These are phyloP conservation scores for Stygiomarasmius scandens DNA, from an alignment of 1,284 basidiomycete species.

Conservation along the genomic window DNA sequence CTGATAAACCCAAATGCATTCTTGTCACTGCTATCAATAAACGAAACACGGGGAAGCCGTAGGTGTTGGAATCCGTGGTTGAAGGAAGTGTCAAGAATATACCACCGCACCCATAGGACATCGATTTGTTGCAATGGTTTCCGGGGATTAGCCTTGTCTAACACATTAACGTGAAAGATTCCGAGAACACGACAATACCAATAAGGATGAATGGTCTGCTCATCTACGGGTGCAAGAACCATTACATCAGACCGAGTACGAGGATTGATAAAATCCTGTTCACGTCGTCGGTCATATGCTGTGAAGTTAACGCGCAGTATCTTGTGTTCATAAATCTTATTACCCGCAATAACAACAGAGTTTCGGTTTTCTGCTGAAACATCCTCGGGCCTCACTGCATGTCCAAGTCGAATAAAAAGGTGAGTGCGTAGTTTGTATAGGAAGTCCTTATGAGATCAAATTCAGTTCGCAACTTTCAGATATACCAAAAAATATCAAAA, in stretches of 20 bases:
- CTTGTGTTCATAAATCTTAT: slow-evolving; percentile 22
- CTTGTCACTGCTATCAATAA: slow-evolving; percentile 17
- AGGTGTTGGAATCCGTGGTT: slow-evolving; percentile 18
- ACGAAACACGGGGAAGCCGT: slow-evolving; percentile 24
- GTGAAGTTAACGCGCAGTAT: slow-evolving; percentile 28
- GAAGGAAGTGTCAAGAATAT: slow-evolving; percentile 13
- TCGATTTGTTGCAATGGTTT: slow-evolving; percentile 17
- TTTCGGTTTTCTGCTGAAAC: slow-evolving; percentile 28
- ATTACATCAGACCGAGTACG: slow-evolving; percentile 17
- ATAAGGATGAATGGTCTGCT: slow-evolving; percentile 18
- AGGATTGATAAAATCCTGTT: slow-evolving; percentile 30
- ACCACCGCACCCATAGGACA: slow-evolving; percentile 34
- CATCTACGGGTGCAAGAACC: slow-evolving; percentile 17
- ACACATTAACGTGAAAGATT: slow-evolving; percentile 20
- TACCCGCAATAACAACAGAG: slow-evolving; percentile 13
- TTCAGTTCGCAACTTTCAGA: background rate
- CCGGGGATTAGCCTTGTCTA: background rate
- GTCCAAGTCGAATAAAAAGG: slow-evolving; percentile 13
- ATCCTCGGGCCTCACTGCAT: slow-evolving; percentile 21
- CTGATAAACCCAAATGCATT: slow-evolving; percentile 34
- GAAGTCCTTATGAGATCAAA: slow-evolving; percentile 31
- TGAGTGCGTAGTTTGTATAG: slow-evolving; percentile 25
- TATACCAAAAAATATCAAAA: background rate
- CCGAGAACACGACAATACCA: slow-evolving; percentile 27
- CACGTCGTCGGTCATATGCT: slow-evolving; percentile 26